A percentile compares a stretch with the other conserved stretches of the same genome.
These are phyloP conservation scores for Trichoderma pleuroti DNA, from an alignment of 2,329 filamentous ascomycete genomes.

Conservation along the genomic window DNA sequence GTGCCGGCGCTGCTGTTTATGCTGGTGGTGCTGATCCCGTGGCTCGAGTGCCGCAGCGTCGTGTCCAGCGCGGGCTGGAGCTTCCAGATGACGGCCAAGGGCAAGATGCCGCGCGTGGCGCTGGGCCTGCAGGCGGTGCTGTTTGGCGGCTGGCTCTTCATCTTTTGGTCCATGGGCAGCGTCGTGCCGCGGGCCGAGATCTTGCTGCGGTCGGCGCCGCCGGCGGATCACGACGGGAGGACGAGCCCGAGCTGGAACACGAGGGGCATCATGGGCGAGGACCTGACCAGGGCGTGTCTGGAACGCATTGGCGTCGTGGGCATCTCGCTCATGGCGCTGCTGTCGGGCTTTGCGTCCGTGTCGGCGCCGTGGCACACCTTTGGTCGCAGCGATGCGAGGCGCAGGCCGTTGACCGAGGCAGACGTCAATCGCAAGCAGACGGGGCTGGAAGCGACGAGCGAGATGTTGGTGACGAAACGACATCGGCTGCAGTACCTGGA, in stretches of 20 bases:
- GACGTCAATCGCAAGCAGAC: conserved; percentile 75
- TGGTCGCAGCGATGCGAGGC: conserved; percentile 51
- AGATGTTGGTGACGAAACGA: conserved; percentile 74
- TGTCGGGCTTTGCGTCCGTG: conserved; percentile 88
- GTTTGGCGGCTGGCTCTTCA: conserved; percentile 65
- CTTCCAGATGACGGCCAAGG: conserved; percentile 55
- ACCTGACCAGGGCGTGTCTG: conserved; percentile 52
- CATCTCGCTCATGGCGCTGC: conserved; percentile 77
- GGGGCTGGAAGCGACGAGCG: conserved; percentile 72
- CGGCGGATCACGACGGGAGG: conserved; percentile 1
- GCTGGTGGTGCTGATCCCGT: conserved; percentile 71
- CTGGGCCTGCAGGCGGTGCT: conserved; percentile 62
- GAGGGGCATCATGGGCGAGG: conserved; percentile 26
- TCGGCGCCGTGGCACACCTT: conserved; percentile 85
- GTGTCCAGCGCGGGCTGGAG: conserved; percentile 57
- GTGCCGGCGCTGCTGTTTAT: conserved; percentile 68
- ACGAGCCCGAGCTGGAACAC: neutral
- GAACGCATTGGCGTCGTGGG: conserved; percentile 79
- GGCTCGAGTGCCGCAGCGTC: conserved; percentile 71
- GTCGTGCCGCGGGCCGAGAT: conserved; percentile 47
- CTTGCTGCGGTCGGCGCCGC: conserved; percentile 16
- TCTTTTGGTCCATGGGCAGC: conserved; percentile 73
- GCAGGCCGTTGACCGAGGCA: conserved; percentile 63
- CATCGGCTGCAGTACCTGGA: conserved; percentile 68
- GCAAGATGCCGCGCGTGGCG: conserved; percentile 54